These are phyloP conservation scores for Patellaria atrata DNA, from an alignment of 495 filamentous ascomycete genomes.

Conservation along the genomic window DNA sequence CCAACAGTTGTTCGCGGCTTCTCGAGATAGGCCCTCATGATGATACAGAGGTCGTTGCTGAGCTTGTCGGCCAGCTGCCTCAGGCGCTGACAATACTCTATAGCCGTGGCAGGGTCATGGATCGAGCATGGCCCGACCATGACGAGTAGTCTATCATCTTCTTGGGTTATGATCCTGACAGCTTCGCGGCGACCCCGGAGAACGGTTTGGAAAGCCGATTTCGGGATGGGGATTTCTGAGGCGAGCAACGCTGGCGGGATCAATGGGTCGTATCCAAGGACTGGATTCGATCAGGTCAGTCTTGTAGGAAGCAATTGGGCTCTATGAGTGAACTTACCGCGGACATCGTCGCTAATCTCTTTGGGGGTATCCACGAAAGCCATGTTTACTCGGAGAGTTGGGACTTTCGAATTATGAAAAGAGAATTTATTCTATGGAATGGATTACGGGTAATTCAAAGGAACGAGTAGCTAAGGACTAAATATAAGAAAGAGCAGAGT, in stretches of 20 bases:
- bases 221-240: conserved; percentile 62
- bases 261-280: conserved; percentile 88
- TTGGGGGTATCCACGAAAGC: conserved; percentile 2
- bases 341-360: conserved; percentile 27
- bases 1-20: conserved; percentile 98
- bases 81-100: conserved; percentile 72
- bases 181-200: conserved; percentile 71
- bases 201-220: conserved; percentile 42
- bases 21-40: conserved; percentile 98
- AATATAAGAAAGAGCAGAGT: too few species aligned
- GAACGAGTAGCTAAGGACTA: too few species aligned
- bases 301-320: neutral
- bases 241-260: conserved; percentile 81
- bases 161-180: conserved; percentile 65
- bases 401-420: neutral
- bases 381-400: conserved; percentile 6
- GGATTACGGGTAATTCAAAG: too few species aligned
- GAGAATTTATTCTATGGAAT: conserved; percentile 9
- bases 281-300: conserved; percentile 32
- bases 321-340: conserved; percentile 19
- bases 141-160: conserved; percentile 77
- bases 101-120: conserved; percentile 77
- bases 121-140: conserved; percentile 94
- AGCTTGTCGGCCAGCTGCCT: conserved; percentile 61
- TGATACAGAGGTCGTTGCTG: conserved; percentile 68